Evolutionary conservation across 352 stramenopile species (phyloP).

Genomic region (Phytophthora chlamydospora): DNA sequence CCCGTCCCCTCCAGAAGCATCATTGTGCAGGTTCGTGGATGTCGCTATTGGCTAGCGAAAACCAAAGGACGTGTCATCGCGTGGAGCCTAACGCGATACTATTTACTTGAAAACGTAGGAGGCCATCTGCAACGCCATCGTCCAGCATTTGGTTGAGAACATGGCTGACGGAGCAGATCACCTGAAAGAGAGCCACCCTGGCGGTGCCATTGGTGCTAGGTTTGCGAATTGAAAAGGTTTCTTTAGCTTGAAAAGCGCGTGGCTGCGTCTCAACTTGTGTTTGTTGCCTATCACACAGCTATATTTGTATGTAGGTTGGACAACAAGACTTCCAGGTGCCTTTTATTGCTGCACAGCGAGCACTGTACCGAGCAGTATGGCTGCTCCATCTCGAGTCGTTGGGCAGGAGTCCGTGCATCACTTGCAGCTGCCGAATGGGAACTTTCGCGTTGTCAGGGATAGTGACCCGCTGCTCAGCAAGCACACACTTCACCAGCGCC

Average conservation of each 20-base stretch:
- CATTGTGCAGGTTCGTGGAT: conserved; percentile 61
- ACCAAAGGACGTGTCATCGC: too few relatives aligned
- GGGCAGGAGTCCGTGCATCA: conserved; percentile 21
- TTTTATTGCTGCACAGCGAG: background rate
- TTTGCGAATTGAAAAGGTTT: conserved; percentile 25
- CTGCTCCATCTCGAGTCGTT: conserved; percentile 4
- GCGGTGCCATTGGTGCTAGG: conserved; percentile 64
- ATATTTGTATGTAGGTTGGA: conserved; percentile 8
- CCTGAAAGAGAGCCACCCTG: conserved; percentile 71
- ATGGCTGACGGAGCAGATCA: conserved; percentile 31
- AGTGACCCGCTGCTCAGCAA: conserved; percentile 42
- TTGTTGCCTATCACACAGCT: background rate
- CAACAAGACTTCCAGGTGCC: background rate
- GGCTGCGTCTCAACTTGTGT: background rate
- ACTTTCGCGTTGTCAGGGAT: conserved; percentile 33
- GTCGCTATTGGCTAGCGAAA: too few relatives aligned
- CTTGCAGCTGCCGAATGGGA: conserved; percentile 46
- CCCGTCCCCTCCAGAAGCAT: conserved; percentile 83
- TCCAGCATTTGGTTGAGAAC: conserved; percentile 60
- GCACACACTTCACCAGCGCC: conserved; percentile 38
- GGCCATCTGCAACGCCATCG: conserved; percentile 73
- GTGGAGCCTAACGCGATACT: too few relatives aligned
- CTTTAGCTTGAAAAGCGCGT: too few relatives aligned
- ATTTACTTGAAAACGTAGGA: conserved; percentile 43
- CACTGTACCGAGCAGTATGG: background rate